Evolutionary conservation across 192 early-diverging fungal genomes (phyloP), one percentile per base, ranked within the genome.

Genomic region (Linnemannia elongata): DNA sequence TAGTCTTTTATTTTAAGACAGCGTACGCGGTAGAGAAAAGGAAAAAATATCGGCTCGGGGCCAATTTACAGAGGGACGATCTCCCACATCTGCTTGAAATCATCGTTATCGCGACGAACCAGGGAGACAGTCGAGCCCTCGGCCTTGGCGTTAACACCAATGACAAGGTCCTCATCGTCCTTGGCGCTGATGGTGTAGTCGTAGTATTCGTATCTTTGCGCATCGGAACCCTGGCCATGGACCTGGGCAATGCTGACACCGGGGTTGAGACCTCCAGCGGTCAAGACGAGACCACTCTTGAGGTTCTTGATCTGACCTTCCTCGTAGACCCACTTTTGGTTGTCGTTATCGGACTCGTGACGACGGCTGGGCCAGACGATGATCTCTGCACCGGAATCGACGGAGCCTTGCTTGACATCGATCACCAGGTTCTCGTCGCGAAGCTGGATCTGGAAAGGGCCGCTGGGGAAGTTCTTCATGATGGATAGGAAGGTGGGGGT

Each of bases 281-380:
- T 73, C 70, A 79, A 38, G 69, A 33, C 52, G 69, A 60, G 78
- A 63, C 71, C 78, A 30, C 49, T 79, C 78, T 79, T 72, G 66
- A 57, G 7, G 70, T 79, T 79, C 47, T 39, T 57, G 66, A 79
- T 45, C 54, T 73, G 70, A 9, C 54, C 54, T 17, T 73, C 41
- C 15, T 79, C 41, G 39, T 79, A 73, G 70, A 73, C 24, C 78
- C 78, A 79, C 71, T 60, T 79, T 27, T 79, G 78, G 70, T 79
- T 79, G 69, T 55, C 70, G 36, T 30, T 63, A 7, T 60, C 22
- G 3, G 3, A 0, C 39, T 78, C 76, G n/a, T 39, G 27, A 27
- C 6, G 0, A 8, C 54, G 41, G 30, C 54, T 52, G 69, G 22
- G 15, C 47, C 52, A 79, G 69, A 79, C 38, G 41, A 79, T 79